phyloP scores from a whole-genome alignment of 257 asterid species.

The Agastache rugosa region DNA sequence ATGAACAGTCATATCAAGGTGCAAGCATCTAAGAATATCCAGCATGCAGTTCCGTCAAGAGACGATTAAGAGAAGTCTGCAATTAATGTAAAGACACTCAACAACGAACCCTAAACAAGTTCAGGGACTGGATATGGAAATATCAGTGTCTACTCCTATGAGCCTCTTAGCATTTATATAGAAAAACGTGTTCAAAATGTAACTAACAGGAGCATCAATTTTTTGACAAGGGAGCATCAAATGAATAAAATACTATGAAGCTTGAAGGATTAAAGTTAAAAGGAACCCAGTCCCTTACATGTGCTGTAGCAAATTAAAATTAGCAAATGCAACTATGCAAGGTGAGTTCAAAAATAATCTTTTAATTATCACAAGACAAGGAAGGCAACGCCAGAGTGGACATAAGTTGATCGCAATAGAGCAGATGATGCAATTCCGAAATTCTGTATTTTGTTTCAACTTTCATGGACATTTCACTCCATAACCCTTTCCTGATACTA shows the following conservation, averaged over 20 bases:
- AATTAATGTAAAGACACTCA: constrained; percentile 63
- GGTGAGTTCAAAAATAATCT: not conserved
- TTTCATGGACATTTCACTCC: too few relatives aligned
- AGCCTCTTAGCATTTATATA: constrained; percentile 16
- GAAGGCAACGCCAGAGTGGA: not conserved
- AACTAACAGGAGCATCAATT: not conserved
- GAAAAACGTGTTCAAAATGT: not conserved
- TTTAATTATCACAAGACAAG: not conserved
- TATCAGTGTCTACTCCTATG: not conserved
- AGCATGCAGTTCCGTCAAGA: constrained; percentile 54
- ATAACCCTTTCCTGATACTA: too few relatives aligned
- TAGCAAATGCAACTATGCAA: not conserved
- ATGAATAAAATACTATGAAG: not conserved
- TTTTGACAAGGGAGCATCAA: not conserved
- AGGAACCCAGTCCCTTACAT: not conserved
- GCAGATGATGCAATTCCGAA: not conserved
- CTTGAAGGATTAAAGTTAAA: not conserved
- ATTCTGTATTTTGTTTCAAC: too few relatives aligned
- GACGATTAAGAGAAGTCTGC: constrained; percentile 59
- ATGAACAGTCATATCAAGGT: constrained; percentile 62
- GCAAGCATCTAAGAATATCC: constrained; percentile 55
- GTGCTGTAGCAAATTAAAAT: not conserved
- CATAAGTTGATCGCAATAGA: not conserved
- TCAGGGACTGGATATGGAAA: constrained; percentile 41
- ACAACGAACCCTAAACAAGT: constrained; percentile 54